phyloP scores from a whole-genome alignment of 495 filamentous ascomycete genomes.

The Podospora anserina region DNA sequence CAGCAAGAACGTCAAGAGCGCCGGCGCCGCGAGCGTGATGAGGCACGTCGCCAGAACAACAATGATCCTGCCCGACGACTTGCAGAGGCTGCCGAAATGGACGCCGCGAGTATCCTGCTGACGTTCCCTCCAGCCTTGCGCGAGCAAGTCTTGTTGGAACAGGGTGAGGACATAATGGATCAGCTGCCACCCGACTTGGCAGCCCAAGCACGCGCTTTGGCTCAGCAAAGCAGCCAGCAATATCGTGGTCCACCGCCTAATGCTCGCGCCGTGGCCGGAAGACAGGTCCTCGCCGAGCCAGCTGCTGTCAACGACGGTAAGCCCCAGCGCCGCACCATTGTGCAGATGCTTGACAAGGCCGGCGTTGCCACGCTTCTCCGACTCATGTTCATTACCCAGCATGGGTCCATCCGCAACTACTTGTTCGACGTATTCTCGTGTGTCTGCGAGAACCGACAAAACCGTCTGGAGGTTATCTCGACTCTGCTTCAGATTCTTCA shows the following conservation, averaged over 20 bases:
- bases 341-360: constrained; percentile 95
- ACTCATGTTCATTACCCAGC: constrained; percentile 93
- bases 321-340: constrained; percentile 69
- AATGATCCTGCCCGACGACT: constrained; percentile 48
- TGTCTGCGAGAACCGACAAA: constrained; percentile 90
- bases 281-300: constrained; percentile 28
- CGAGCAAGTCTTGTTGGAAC: constrained; percentile 82
- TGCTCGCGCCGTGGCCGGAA: constrained; percentile 28
- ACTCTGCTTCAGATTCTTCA: constrained; percentile 92
- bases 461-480: constrained; percentile 90
- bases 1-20: constrained; percentile 86
- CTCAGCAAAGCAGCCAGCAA: constrained; percentile 27
- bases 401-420: constrained; percentile 69
- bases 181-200: constrained; percentile 82
- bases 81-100: constrained; percentile 73
- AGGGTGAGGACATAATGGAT: constrained; percentile 82
- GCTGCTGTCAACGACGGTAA: constrained; percentile 48
- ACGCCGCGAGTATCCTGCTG: constrained; percentile 86
- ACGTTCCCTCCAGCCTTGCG: constrained; percentile 83
- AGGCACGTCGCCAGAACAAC: constrained; percentile 53
- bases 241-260: constrained; percentile 23
- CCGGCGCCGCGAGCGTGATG: constrained; percentile 84
- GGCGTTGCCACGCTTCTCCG: constrained; percentile 91
- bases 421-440: constrained; percentile 83
- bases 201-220: constrained; percentile 72